phyloP scores from a whole-genome alignment of 1,284 basidiomycete species.

The Cutaneotrichosporon sp. region DNA sequence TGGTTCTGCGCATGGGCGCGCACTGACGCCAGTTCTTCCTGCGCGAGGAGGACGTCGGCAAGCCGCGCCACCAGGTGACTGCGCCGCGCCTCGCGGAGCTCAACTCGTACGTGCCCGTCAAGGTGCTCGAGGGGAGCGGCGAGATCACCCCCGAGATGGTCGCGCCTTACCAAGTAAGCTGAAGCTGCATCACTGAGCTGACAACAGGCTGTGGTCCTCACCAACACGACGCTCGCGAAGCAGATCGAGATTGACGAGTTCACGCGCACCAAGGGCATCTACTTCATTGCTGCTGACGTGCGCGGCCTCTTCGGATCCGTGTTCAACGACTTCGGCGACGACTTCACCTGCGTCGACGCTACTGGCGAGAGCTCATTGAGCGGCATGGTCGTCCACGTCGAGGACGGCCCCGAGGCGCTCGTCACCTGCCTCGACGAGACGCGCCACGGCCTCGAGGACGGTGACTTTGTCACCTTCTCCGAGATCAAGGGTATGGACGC shows the following conservation, averaged over 20 bases:
- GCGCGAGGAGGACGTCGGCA: slow-evolving; percentile 81
- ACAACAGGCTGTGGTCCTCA: slow-evolving; percentile 80
- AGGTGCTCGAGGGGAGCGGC: slow-evolving; percentile 69
- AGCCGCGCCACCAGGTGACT: slow-evolving; percentile 81
- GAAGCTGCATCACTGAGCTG: slow-evolving; percentile 8
- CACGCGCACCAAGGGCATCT: slow-evolving; percentile 82
- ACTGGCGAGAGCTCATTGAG: slow-evolving; percentile 91
- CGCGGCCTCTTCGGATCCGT: slow-evolving; percentile 93
- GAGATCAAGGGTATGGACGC: slow-evolving; percentile 96
- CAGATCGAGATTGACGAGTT: slow-evolving; percentile 95
- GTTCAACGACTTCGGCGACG: slow-evolving; percentile 95
- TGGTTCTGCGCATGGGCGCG: slow-evolving; percentile 32
- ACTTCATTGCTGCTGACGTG: slow-evolving; percentile 91
- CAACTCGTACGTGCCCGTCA: slow-evolving; percentile 94
- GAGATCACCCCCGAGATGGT: slow-evolving; percentile 79
- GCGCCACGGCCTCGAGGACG: slow-evolving; percentile 95
- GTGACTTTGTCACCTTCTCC: slow-evolving; percentile 96
- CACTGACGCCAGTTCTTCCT: slow-evolving; percentile 79
- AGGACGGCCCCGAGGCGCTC: slow-evolving; percentile 79
- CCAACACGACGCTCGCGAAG: slow-evolving; percentile 72
- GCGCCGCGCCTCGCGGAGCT: slow-evolving; percentile 90
- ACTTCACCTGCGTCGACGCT: slow-evolving; percentile 93
- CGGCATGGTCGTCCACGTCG: slow-evolving; percentile 94
- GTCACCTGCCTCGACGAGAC: slow-evolving; percentile 98
- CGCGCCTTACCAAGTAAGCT: slow-evolving; percentile 78